Evolutionary conservation across 2,329 filamentous ascomycete species (phyloP).

Genomic region (Colletotrichum tropicicola): DNA sequence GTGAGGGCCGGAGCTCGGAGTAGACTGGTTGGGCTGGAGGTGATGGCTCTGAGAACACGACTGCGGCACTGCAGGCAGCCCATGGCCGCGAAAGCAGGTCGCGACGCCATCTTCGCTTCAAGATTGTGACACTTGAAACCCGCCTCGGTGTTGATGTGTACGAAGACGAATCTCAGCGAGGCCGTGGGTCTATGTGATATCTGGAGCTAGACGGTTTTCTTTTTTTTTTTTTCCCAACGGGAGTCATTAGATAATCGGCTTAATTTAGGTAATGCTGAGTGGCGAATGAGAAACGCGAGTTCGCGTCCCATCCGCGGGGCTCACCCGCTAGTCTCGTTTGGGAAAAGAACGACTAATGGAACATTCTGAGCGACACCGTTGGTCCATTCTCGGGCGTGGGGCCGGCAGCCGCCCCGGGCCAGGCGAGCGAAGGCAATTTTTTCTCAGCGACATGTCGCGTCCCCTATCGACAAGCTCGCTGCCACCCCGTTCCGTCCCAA

Average conservation of each 20-base stretch:
- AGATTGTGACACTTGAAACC: neutral
- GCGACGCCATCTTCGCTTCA: slow-evolving; percentile 33
- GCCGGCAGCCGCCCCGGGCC: neutral
- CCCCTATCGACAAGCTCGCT: neutral
- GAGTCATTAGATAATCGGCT: no score
- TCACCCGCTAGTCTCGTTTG: neutral
- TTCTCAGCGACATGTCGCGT: neutral
- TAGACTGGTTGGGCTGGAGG: slow-evolving; percentile 8
- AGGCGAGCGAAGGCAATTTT: slow-evolving; percentile 10
- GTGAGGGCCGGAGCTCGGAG: slow-evolving; percentile 2
- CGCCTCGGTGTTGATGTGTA: neutral
- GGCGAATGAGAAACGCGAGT: no score
- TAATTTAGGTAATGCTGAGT: no score
- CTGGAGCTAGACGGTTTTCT: no score
- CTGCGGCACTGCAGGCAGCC: slow-evolving; percentile 39
- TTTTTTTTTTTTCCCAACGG: no score
- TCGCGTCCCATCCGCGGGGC: neutral
- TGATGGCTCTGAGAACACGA: slow-evolving; percentile 35
- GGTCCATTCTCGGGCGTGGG: neutral
- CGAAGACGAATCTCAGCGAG: no score
- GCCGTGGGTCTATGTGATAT: no score
- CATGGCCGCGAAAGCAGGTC: slow-evolving; percentile 33
- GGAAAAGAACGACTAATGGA: neutral
- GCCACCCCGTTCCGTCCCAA: neutral
- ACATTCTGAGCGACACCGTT: slow-evolving; percentile 11